These are phyloP conservation scores for Aspergillus aculeatinus DNA, from an alignment of 2,329 filamentous ascomycete genomes.

Conservation along the genomic window DNA sequence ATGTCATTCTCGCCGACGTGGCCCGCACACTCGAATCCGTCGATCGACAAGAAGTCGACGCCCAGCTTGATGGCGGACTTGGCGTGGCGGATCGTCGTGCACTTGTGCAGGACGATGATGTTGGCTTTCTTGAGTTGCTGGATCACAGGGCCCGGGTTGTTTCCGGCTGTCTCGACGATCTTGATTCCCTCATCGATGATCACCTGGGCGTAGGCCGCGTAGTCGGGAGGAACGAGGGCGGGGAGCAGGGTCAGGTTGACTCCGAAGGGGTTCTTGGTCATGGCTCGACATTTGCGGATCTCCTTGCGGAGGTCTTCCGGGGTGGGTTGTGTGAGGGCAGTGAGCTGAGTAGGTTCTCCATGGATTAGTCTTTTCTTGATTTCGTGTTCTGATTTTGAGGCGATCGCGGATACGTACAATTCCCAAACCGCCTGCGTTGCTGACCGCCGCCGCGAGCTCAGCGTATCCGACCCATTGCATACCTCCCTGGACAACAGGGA, in stretches of 20 bases:
- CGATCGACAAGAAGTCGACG: slow-evolving; percentile 94
- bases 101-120: slow-evolving; percentile 88
- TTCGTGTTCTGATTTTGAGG: background rate
- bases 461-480: slow-evolving; percentile 60
- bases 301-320: slow-evolving; percentile 91
- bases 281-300: slow-evolving; percentile 78
- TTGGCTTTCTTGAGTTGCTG: slow-evolving; percentile 77
- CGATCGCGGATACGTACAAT: slow-evolving; percentile 40
- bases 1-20: slow-evolving; percentile 56
- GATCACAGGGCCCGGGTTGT: slow-evolving; percentile 88
- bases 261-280: slow-evolving; percentile 68
- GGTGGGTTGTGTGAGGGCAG: slow-evolving; percentile 78
- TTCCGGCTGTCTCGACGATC: slow-evolving; percentile 91
- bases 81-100: slow-evolving; percentile 92
- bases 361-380: background rate
- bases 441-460: slow-evolving; percentile 54
- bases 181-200: slow-evolving; percentile 90
- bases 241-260: slow-evolving; percentile 96
- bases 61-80: slow-evolving; percentile 88
- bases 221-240: slow-evolving; percentile 85
- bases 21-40: slow-evolving; percentile 95
- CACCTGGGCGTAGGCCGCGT: slow-evolving; percentile 84
- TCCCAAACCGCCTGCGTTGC: slow-evolving; percentile 54
- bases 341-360: slow-evolving; percentile 38
- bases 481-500: slow-evolving; percentile 52